A percentile compares a stretch with the other conserved stretches of the same genome.
Conservation (phyloP, 169 alveolate species). For the Cryptosporidium tyzzeri region DNA sequence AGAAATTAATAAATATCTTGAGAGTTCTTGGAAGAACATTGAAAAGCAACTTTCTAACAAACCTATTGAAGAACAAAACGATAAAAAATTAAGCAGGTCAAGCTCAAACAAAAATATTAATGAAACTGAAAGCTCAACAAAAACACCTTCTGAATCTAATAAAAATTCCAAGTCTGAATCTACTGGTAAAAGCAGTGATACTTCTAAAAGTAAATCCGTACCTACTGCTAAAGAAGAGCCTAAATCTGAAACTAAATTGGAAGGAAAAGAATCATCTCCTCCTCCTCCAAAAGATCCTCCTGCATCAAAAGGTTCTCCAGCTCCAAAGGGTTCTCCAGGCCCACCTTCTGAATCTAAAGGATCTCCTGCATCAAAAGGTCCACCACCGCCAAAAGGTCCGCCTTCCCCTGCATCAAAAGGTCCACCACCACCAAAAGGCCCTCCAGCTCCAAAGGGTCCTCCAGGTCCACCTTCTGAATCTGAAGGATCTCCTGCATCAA, state of each 20-base stretch:
- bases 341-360: neutral
- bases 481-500: neutral
- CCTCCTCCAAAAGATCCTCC: neutral
- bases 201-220: neutral
- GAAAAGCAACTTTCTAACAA: slow-evolving; percentile 13
- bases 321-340: neutral
- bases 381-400: neutral
- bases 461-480: neutral
- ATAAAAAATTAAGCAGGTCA: neutral
- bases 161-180: neutral
- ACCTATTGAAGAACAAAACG: neutral
- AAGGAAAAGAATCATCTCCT: neutral
- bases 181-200: neutral
- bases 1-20: slow-evolving; percentile 51
- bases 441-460: slow-evolving; percentile 10
- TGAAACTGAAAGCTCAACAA: neutral
- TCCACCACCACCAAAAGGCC: neutral
- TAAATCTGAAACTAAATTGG: neutral
- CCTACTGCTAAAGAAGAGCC: neutral
- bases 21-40: slow-evolving; percentile 60
- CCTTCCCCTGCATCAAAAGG: neutral
- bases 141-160: neutral
- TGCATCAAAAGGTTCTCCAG: neutral
- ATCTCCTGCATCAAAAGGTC: neutral
- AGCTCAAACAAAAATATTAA: neutral